Conservation (phyloP, 225 moss, liverwort and hornwort genomes). For the Takakia lepidozioides region DNA sequence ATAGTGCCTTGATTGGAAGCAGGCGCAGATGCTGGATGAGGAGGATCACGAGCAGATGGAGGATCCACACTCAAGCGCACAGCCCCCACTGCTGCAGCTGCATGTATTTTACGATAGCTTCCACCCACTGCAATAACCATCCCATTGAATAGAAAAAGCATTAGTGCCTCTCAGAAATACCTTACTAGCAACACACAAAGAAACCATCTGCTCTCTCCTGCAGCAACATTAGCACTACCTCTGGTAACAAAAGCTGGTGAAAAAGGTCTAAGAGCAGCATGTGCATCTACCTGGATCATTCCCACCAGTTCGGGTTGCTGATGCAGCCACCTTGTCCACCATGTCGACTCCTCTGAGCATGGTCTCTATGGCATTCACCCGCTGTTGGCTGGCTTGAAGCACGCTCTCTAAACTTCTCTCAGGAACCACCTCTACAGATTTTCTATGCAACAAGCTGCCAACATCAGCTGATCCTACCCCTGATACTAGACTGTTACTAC, state of each 20-base stretch:
- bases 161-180: background rate
- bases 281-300: conserved; percentile 20
- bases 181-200: too few species aligned
- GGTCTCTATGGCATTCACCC: conserved; percentile 73
- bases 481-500: conserved; percentile 26
- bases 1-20: conserved; percentile 30
- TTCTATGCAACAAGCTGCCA: conserved; percentile 28
- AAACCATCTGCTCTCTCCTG: too few species aligned
- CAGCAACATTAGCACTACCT: background rate
- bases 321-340: conserved; percentile 35
- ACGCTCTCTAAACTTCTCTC: conserved; percentile 64
- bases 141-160: conserved; percentile 1
- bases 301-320: conserved; percentile 20
- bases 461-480: conserved; percentile 22
- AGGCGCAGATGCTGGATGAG: conserved; percentile 59
- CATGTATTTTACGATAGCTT: conserved; percentile 62
- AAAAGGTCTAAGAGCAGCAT: background rate
- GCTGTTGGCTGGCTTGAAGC: conserved; percentile 81
- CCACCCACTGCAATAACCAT: conserved; percentile 44
- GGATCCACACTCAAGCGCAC: conserved; percentile 54
- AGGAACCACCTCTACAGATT: conserved; percentile 33
- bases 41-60: conserved; percentile 74
- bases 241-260: background rate
- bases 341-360: conserved; percentile 72
- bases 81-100: conserved; percentile 36